Percentiles rank a stretch among this genome's conserved stretches.
phyloP scores from a whole-genome alignment of 352 stramenopile species.

The Phytophthora sp. region DNA sequence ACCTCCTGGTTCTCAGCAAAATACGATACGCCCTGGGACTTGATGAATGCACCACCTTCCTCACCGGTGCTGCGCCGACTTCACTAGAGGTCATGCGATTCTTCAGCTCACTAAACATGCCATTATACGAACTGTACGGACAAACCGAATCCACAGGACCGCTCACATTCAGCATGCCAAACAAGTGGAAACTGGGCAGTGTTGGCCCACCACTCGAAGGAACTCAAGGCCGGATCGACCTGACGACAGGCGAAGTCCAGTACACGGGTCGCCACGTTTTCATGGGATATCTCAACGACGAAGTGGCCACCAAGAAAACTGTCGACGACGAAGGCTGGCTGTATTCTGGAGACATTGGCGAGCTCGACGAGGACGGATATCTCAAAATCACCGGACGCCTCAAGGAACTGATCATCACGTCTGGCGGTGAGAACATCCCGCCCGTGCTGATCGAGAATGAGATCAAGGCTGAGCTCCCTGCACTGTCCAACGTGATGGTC shows the following conservation, averaged over 20 bases:
- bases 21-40: constrained; percentile 74
- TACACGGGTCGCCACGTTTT: constrained; percentile 58
- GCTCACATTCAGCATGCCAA: constrained; percentile 56
- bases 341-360: constrained; percentile 86
- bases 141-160: constrained; percentile 90
- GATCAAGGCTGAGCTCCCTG: constrained; percentile 80
- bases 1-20: constrained; percentile 82
- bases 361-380: constrained; percentile 85
- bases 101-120: constrained; percentile 92
- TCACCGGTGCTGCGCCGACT: constrained; percentile 78
- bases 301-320: constrained; percentile 62
- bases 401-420: constrained; percentile 94
- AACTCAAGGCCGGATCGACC: constrained; percentile 17
- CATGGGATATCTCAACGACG: constrained; percentile 74
- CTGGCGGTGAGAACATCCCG: constrained; percentile 92
- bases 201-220: constrained; percentile 57
- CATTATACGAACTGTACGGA: constrained; percentile 90
- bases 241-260: background rate
- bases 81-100: constrained; percentile 69
- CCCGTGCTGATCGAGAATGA: constrained; percentile 88
- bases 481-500: constrained; percentile 88
- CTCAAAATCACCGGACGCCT: constrained; percentile 92
- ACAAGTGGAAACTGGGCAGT: constrained; percentile 82
- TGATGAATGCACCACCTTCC: constrained; percentile 74
- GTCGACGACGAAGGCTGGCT: constrained; percentile 85